Evolutionary conservation across 768 basidiomycete genomes (phyloP).

Genomic region (Psilocybe sp.): DNA sequence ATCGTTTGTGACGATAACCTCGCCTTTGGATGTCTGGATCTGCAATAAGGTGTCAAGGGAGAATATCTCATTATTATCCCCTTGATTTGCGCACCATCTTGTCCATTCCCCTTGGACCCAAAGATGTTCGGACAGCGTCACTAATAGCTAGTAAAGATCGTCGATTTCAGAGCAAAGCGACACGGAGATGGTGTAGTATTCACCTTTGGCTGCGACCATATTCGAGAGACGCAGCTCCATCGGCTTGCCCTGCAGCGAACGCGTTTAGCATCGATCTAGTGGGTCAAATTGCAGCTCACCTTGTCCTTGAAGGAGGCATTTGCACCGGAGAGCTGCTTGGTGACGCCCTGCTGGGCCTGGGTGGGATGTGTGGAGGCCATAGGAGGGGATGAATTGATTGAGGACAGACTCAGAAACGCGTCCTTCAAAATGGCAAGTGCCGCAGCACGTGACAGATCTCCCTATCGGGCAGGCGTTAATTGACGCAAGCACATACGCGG

Average conservation of each 20-base stretch:
- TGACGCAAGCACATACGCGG: slow-evolving; percentile 11
- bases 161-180: slow-evolving; percentile 10
- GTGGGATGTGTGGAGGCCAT: slow-evolving; percentile 35
- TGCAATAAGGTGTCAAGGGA: slow-evolving; percentile 27
- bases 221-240: slow-evolving; percentile 98
- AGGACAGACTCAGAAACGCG: slow-evolving; percentile 24
- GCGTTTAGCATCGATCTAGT: slow-evolving; percentile 19
- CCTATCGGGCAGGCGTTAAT: slow-evolving; percentile 16
- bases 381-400: slow-evolving; percentile 11
- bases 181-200: slow-evolving; percentile 7
- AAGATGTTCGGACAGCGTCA: slow-evolving; percentile 93
- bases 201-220: slow-evolving; percentile 96
- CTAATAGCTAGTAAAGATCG: slow-evolving; percentile 70
- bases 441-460: slow-evolving; percentile 33
- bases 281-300: slow-evolving; percentile 34
- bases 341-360: slow-evolving; percentile 36
- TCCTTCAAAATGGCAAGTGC: slow-evolving; percentile 23
- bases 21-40: slow-evolving; percentile 96
- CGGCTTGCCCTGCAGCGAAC: slow-evolving; percentile 76
- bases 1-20: slow-evolving; percentile 98
- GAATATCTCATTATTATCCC: slow-evolving; percentile 5
- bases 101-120: slow-evolving; percentile 98
- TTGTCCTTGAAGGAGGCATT: slow-evolving; percentile 88
- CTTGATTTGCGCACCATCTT: slow-evolving; percentile 75
- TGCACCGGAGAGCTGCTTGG: slow-evolving; percentile 49